Base-by-base conservation (phyloP, 208 protist species). In the Crithidia sp. region DNA sequence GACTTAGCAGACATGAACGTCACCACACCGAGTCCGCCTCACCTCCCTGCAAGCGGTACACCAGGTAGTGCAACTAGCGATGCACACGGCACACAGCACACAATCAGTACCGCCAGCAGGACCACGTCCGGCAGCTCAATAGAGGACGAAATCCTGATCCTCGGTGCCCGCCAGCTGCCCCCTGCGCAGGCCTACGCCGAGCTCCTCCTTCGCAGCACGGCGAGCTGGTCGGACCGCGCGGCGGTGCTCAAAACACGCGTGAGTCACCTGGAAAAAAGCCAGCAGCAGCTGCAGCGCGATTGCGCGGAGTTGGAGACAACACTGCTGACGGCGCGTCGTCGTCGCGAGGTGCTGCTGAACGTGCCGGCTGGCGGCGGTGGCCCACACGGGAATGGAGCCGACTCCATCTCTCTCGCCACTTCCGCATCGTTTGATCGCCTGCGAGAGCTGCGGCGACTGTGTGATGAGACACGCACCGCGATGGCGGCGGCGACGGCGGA, bases 251-350 rank as follows among this genome's bases (percentile, higher is more conserved):
- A 74, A 19, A 63, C 66, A 12, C 86, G 88, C 12, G 81, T 88
- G 37, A 7, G 60, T 6, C 71, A 86, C 43, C 83, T 93, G 5
- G 54, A 75, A 10, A 66, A 36, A 49, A 88, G 77, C 47, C 60
- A 74, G 58, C 76, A 84, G 73, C 74, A 85, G 64, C 77, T 95
- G 37, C 80, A 89, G 59, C 82, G 84, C n/a, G 87, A 93, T 72
- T 86, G 84, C 58, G 54, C 54, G 8, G 78, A 83, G 55, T 74
- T 95, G 7, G 74, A 86, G 65, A 43, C 57, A 40, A 82, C 80
- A 5, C 64, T 86, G 13, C 41, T 36, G 17, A 76, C 74, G 14
- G 80, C 85, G 7, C 75, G 76, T 16, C 71, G 81, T 10, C 82
- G 91, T 5, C 73, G 76, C 41, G 83, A 86, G 7, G 54, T 91